These are phyloP conservation scores for Elsinoe australis DNA, from an alignment of 2,329 filamentous ascomycete species.

Conservation along the genomic window DNA sequence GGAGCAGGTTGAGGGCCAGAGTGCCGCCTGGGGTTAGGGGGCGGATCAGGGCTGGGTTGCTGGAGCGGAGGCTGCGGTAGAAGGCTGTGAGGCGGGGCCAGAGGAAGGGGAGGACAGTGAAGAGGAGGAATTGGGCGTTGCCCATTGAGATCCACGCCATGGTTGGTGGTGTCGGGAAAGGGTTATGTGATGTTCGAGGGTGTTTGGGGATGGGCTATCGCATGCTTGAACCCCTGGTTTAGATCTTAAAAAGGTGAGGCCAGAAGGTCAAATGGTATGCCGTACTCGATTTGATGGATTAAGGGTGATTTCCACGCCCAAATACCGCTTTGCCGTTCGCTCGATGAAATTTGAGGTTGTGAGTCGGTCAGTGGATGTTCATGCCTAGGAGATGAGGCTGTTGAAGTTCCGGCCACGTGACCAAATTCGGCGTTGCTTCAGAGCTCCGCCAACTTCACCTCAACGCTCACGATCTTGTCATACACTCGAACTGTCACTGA, in stretches of 20 bases:
- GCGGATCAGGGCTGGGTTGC: conserved; percentile 41
- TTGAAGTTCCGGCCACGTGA: background rate
- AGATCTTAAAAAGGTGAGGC: no score
- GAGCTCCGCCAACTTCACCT: background rate
- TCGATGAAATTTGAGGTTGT: background rate
- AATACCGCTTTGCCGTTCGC: background rate
- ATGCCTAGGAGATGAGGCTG: background rate
- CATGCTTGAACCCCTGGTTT: no score
- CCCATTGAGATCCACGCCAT: no score
- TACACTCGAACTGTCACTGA: no score
- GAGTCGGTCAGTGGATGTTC: no score
- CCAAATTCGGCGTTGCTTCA: background rate
- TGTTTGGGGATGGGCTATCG: no score
- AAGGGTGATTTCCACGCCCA: no score
- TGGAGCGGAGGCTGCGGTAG: conserved; percentile 50
- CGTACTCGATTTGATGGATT: no score
- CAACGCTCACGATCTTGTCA: background rate
- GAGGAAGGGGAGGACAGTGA: conserved; percentile 61
- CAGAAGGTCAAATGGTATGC: no score
- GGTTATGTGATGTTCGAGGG: no score
- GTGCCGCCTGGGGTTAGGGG: conserved; percentile 48
- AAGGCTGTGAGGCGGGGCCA: conserved; percentile 58
- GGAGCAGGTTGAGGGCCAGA: conserved; percentile 55
- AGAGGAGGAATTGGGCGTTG: conserved; percentile 40
- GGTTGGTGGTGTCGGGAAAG: no score